phyloP scores from a whole-genome alignment of 371 early-diverging fungal species.

The Encephalitozoon intestinalis region DNA sequence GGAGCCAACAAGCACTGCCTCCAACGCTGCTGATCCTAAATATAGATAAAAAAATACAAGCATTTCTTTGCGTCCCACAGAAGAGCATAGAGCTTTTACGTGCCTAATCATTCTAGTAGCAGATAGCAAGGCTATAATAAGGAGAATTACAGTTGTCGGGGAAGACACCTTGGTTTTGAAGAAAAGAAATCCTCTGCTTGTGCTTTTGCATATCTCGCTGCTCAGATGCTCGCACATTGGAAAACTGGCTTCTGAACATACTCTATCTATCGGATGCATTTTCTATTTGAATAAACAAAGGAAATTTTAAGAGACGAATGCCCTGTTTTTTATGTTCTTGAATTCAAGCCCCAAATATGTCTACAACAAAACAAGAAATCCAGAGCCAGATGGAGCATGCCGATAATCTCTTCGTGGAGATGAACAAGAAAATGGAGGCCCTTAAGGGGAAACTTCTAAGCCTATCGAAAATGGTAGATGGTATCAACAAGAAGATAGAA shows the following conservation, averaged over 20 bases:
- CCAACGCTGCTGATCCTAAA: conserved; percentile 16
- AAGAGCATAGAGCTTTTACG: conserved; percentile 37
- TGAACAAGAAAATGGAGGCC: not conserved
- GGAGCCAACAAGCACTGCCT: conserved; percentile 23
- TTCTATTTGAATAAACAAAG: conserved; percentile 29
- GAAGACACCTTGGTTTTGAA: conserved; percentile 21
- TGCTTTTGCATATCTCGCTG: conserved; percentile 4
- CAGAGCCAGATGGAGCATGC: not conserved
- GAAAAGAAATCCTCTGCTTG: conserved; percentile 11
- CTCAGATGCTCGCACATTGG: conserved; percentile 42
- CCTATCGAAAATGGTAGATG: not conserved
- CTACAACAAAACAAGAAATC: not conserved
- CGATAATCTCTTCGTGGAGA: not conserved
- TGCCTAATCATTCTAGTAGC: conserved; percentile 35
- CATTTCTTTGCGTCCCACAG: conserved; percentile 53
- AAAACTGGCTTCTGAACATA: conserved; percentile 40
- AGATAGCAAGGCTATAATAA: conserved; percentile 17
- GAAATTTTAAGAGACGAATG: not conserved
- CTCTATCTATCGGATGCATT: conserved; percentile 19
- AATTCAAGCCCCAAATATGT: not conserved
- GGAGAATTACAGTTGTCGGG: conserved; percentile 37
- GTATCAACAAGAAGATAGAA: not conserved
- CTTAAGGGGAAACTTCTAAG: not conserved
- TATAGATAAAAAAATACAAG: conserved; percentile 49
- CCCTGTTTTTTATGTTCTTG: not conserved